phyloP scores from a whole-genome alignment of 1,284 basidiomycete species.

The Afroboletus lepidellus region DNA sequence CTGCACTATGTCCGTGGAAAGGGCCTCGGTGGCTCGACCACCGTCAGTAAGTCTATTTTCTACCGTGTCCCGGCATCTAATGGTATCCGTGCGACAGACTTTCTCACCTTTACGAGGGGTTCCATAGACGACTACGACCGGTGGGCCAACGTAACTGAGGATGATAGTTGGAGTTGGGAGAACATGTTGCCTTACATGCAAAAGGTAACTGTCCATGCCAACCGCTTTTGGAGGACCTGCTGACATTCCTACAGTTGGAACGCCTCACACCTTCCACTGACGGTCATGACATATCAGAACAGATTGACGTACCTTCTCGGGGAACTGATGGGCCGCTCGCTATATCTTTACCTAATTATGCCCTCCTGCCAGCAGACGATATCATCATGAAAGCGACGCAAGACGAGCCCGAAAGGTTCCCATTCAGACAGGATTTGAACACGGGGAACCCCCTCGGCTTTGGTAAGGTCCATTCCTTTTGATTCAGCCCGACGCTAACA shows the following conservation, averaged over 20 bases:
- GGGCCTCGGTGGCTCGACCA: background rate
- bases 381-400: background rate
- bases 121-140: background rate
- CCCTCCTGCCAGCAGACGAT: background rate
- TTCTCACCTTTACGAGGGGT: background rate
- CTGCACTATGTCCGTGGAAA: background rate
- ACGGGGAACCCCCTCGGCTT: background rate
- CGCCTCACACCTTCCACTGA: slow-evolving; percentile 1
- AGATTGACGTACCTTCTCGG: background rate
- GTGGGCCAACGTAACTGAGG: background rate
- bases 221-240: background rate
- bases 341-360: background rate
- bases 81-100: background rate
- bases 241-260: background rate
- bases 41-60: background rate
- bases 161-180: background rate
- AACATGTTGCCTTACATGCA: background rate
- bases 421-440: background rate
- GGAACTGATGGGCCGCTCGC: background rate
- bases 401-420: background rate
- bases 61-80: background rate
- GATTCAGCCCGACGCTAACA: background rate
- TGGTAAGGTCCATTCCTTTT: background rate
- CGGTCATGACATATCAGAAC: background rate
- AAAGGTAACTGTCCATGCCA: background rate